phyloP scores from a whole-genome alignment of 2,329 filamentous ascomycete genomes.

The Diaporthe nobilis region DNA sequence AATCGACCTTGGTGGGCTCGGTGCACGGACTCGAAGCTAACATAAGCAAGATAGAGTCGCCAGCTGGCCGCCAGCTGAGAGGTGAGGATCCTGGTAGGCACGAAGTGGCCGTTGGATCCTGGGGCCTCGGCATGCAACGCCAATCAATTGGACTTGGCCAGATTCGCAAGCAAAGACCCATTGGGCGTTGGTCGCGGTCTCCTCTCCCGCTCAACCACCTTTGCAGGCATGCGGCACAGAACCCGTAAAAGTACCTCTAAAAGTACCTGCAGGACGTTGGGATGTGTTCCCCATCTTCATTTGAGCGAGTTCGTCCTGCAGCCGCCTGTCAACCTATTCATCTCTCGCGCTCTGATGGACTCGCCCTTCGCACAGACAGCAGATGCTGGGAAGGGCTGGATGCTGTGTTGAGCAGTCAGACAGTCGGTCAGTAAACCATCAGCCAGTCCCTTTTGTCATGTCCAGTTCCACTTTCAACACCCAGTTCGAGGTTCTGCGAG shows the following conservation, averaged over 20 bases:
- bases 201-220: neutral
- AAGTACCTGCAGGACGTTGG: conserved; percentile 21
- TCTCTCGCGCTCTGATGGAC: neutral
- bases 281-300: neutral
- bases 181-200: neutral
- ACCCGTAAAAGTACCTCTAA: neutral
- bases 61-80: neutral
- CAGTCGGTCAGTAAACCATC: neutral
- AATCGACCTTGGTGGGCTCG: conserved; percentile 6
- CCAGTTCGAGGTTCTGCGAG: conserved; percentile 1
- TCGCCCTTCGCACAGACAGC: neutral
- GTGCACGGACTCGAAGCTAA: neutral
- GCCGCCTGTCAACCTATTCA: neutral
- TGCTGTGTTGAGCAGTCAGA: neutral
- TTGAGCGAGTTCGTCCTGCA: neutral
- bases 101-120: no score
- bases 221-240: neutral
- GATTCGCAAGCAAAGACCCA: conserved; percentile 24
- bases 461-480: neutral
- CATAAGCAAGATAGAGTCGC: neutral
- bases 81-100: neutral
- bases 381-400: neutral
- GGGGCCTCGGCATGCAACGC: conserved; percentile 21
- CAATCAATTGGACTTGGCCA: conserved; percentile 3
- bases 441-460: neutral